Conservation (phyloP, 495 filamentous ascomycete species). For the Thozetella sp. region DNA sequence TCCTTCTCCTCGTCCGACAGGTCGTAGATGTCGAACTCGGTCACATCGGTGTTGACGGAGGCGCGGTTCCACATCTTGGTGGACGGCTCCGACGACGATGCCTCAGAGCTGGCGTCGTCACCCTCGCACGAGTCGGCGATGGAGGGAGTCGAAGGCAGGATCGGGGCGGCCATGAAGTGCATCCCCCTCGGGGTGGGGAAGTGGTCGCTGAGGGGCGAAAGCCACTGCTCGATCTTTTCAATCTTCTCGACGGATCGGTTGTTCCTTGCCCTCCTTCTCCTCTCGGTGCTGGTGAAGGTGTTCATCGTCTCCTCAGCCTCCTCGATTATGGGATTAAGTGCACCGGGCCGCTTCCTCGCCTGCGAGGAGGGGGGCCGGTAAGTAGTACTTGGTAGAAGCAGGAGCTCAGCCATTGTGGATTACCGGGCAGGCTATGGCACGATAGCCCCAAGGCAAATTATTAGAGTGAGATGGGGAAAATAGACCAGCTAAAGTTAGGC, state of each 20-base stretch:
- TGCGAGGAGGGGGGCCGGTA: constrained; percentile 69
- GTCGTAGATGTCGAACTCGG: constrained; percentile 84
- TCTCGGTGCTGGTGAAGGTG: constrained; percentile 18
- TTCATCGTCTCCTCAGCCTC: constrained; percentile 46
- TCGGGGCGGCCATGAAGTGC: constrained; percentile 58
- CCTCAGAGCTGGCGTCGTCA: constrained; percentile 49
- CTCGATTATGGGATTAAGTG: constrained; percentile 88
- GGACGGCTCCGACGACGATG: constrained; percentile 49
- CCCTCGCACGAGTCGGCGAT: constrained; percentile 29
- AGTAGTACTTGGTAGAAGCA: constrained; percentile 58
- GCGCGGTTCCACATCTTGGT: constrained; percentile 54
- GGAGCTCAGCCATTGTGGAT: constrained; percentile 57
- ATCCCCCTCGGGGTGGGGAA: constrained; percentile 62
- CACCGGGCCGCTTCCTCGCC: constrained; percentile 62
- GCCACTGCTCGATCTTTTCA: constrained; percentile 52
- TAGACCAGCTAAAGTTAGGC: constrained; percentile 14
- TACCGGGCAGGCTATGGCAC: constrained; percentile 22
- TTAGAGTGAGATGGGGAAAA: constrained; percentile 9
- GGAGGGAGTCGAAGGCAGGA: constrained; percentile 48
- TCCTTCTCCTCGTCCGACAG: constrained; percentile 64
- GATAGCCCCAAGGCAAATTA: constrained; percentile 14
- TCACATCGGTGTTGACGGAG: constrained; percentile 55
- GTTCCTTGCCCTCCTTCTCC: constrained; percentile 25
- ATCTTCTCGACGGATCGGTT: constrained; percentile 50
- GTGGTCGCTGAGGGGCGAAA: constrained; percentile 60